Percentiles rank a stretch among this genome's conserved stretches.
These are phyloP conservation scores for Eutrema salsugineum DNA, from an alignment of 441 rosid species.

Conservation along the genomic window DNA sequence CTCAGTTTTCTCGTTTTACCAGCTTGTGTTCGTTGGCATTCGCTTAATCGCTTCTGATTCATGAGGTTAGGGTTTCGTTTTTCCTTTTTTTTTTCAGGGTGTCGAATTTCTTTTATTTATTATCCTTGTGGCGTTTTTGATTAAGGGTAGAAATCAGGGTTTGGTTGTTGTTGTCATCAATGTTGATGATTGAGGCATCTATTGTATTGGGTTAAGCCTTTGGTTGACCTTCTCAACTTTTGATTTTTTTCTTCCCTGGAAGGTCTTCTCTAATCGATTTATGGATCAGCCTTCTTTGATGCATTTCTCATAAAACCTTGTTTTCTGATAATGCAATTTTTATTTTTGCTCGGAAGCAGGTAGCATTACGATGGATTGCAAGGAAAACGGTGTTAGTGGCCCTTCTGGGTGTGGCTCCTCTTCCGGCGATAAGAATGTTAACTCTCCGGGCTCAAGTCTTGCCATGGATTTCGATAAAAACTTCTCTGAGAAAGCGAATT, in stretches of 20 bases:
- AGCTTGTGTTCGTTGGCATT: slow-evolving; percentile 36
- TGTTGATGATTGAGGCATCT: slow-evolving; percentile 31
- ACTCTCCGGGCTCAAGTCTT: slow-evolving; percentile 19
- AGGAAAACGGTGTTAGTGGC: slow-evolving; percentile 28
- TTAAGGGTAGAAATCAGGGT: slow-evolving; percentile 5
- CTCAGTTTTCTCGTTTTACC: neutral
- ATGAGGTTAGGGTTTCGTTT: slow-evolving; percentile 39
- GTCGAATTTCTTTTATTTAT: slow-evolving; percentile 19
- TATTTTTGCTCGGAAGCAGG: slow-evolving; percentile 6
- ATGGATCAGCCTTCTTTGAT: slow-evolving; percentile 23
- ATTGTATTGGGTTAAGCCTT: slow-evolving; percentile 24
- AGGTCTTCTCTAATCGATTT: slow-evolving; percentile 21
- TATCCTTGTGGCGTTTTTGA: neutral
- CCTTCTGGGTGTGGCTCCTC: slow-evolving; percentile 17
- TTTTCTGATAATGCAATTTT: slow-evolving; percentile 10
- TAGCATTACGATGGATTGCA: slow-evolving; percentile 23
- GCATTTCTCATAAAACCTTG: slow-evolving; percentile 12
- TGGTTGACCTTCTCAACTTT: slow-evolving; percentile 24
- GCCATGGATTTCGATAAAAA: neutral
- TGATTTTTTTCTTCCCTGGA: neutral
- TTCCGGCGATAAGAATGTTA: slow-evolving; percentile 26
- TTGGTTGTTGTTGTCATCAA: slow-evolving; percentile 27
- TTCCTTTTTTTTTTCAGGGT: slow-evolving; percentile 12
- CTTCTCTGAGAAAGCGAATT: slow-evolving; percentile 17
- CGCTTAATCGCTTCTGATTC: slow-evolving; percentile 23